These are phyloP conservation scores for Saprolegnia parasitica DNA, from an alignment of 352 stramenopile species.

Conservation along the genomic window DNA sequence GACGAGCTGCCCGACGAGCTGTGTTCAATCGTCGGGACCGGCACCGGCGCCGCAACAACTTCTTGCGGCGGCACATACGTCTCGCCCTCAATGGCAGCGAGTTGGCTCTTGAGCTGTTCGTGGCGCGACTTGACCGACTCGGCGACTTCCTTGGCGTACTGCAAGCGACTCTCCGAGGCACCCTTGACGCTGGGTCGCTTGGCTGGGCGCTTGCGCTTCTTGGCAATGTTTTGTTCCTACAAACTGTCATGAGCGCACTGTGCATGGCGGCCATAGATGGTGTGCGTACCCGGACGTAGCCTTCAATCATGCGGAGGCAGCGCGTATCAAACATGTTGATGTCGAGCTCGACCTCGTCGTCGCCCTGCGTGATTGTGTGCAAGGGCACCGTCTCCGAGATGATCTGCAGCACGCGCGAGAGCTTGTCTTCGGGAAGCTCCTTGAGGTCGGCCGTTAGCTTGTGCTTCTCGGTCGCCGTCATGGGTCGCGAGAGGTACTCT, in stretches of 20 bases:
- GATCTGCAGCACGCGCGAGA: constrained; percentile 85
- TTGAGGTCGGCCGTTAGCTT: constrained; percentile 77
- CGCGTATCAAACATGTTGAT: constrained; percentile 85
- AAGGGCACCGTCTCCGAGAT: constrained; percentile 84
- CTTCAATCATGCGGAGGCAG: constrained; percentile 84
- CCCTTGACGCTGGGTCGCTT: constrained; percentile 29
- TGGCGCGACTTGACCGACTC: constrained; percentile 66
- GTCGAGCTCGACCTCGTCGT: constrained; percentile 86
- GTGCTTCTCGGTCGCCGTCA: constrained; percentile 80
- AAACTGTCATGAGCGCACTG: constrained; percentile 20
- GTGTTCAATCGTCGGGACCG: constrained; percentile 31
- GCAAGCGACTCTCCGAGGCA: constrained; percentile 59
- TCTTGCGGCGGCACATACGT: constrained; percentile 28
- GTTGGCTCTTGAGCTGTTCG: constrained; percentile 71
- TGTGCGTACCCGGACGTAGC: constrained; percentile 78
- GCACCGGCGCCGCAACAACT: background rate
- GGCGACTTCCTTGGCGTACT: constrained; percentile 77
- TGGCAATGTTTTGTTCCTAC: constrained; percentile 83
- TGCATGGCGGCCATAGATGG: background rate
- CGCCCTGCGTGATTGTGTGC: constrained; percentile 74
- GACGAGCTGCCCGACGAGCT: constrained; percentile 30
- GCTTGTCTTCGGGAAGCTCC: constrained; percentile 78
- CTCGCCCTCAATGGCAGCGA: constrained; percentile 66
- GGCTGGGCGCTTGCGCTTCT: constrained; percentile 71
- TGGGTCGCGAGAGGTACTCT: constrained; percentile 80